Evolutionary conservation across 345 rosid genomes (phyloP).

Genomic region (Jatropha curcas): DNA sequence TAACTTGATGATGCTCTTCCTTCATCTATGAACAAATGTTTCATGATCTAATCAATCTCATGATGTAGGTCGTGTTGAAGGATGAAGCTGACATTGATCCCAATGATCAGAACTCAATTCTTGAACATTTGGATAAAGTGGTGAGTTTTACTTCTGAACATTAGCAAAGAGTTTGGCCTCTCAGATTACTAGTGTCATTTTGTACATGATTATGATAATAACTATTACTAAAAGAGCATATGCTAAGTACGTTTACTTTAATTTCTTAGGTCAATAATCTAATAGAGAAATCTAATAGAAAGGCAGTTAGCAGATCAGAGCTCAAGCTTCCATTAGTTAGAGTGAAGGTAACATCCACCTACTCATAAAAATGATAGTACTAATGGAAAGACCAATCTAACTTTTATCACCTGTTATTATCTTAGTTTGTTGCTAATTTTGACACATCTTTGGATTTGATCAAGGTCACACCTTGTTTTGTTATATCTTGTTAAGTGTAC

Average conservation of each 20-base stretch:
- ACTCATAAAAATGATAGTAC: neutral
- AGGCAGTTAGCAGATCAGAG: slow-evolving; percentile 56
- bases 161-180: slow-evolving; percentile 22
- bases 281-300: slow-evolving; percentile 74
- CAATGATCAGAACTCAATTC: slow-evolving; percentile 90
- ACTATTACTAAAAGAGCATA: neutral
- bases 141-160: slow-evolving; percentile 39
- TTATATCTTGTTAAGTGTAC: neutral
- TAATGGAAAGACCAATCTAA: neutral
- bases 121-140: slow-evolving; percentile 91
- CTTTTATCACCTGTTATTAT: slow-evolving; percentile 5
- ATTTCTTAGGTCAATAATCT: slow-evolving; percentile 64
- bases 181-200: slow-evolving; percentile 1
- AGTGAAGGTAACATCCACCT: slow-evolving; percentile 60
- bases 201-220: slow-evolving; percentile 3
- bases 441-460: neutral
- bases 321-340: slow-evolving; percentile 82
- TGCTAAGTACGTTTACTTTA: slow-evolving; percentile 16
- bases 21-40: slow-evolving; percentile 20
- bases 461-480: neutral
- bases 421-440: neutral
- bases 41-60: slow-evolving; percentile 30
- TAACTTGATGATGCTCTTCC: slow-evolving; percentile 17
- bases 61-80: slow-evolving; percentile 74
- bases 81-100: slow-evolving; percentile 86